phyloP scores from a whole-genome alignment of 192 early-diverging fungal species.

The Rhizoclosmatium globosum region DNA sequence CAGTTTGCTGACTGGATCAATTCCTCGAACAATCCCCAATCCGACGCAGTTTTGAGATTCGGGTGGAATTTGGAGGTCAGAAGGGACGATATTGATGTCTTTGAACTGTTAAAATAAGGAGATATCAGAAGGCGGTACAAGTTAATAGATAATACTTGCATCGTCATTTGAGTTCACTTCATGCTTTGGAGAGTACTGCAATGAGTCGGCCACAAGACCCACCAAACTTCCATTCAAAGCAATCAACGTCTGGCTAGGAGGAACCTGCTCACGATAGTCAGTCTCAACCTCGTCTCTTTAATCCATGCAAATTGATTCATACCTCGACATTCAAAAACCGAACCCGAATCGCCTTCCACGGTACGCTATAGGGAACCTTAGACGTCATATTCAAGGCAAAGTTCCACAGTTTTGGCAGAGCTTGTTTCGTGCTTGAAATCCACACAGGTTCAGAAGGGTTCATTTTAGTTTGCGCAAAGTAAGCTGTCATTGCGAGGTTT shows the following conservation, averaged over 20 bases:
- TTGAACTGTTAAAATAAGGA: not conserved
- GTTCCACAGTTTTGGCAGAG: slow-evolving; percentile 29
- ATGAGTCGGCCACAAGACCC: slow-evolving; percentile 67
- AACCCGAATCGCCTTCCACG: slow-evolving; percentile 14
- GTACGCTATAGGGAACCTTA: slow-evolving; percentile 42
- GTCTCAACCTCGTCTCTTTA: not conserved
- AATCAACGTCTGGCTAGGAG: slow-evolving; percentile 78
- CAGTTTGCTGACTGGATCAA: slow-evolving; percentile 41
- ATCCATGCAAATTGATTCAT: slow-evolving; percentile 1
- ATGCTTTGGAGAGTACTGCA: not conserved
- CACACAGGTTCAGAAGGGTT: slow-evolving; percentile 20
- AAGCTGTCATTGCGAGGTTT: slow-evolving; percentile 68
- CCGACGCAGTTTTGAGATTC: slow-evolving; percentile 45
- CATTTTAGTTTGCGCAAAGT: slow-evolving; percentile 64
- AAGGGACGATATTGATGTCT: slow-evolving; percentile 43
- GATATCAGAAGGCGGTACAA: not conserved
- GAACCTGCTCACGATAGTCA: slow-evolving; percentile 56
- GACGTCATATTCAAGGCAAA: slow-evolving; percentile 37
- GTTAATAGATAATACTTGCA: not conserved
- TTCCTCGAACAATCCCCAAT: slow-evolving; percentile 53
- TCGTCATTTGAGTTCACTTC: too few relatives aligned
- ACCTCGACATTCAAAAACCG: slow-evolving; percentile 35
- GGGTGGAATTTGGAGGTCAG: slow-evolving; percentile 41
- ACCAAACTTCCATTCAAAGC: slow-evolving; percentile 89
- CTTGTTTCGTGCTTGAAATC: not conserved